Evolutionary conservation across 2,329 filamentous ascomycete species (phyloP), one percentile per base, ranked within the genome.

Genomic region (Diaporthe sp.): DNA sequence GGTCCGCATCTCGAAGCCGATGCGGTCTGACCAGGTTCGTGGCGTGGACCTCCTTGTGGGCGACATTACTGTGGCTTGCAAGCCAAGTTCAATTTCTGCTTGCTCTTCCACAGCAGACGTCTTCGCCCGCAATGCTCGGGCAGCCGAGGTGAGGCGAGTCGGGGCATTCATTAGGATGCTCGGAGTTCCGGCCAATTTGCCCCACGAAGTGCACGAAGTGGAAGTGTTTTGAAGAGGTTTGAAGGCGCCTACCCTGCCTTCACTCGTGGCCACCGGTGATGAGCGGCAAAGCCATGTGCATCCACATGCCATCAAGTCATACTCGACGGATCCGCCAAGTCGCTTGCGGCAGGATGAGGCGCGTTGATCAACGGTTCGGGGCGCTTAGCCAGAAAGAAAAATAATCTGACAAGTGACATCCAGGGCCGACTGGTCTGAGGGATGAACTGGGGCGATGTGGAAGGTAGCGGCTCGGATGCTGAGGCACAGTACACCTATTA

Each of bases 161-260:
- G 39, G 39, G 25, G 13, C n/a, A 53, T 53, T 42, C n/a, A 19
- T 65, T n/a, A 39, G 28, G 42, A 53, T 44, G 37, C 59, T 34
- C 70, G 70, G 70, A 73, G 44, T 37, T 73, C 70, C 70, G 70
- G 58, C 70, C 58, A 19, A 55, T 44, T 42, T 42, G 70, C 70
- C 70, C 70, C 70, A 65, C 70, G 59, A 62, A 17, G 19, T 61
- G 22, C 55, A 61, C 55, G 57, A 59, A 17, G 31, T 57, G 25
- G 28, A 59, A 72, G n/a, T 15, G 13, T 39, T 10, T 25, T 39
- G 42, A 39, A 15, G 22, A 53, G 49, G 46, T 28, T 53, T 51
- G 46, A 51, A 51, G 46, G 37, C n/a, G 65, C 7, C 4, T 28
- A 49, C 31, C 34, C 46, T 37, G 46, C 46, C 13, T 37, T 68